Conservation (phyloP, 805 yeast genomes). For the Candida koratica region DNA sequence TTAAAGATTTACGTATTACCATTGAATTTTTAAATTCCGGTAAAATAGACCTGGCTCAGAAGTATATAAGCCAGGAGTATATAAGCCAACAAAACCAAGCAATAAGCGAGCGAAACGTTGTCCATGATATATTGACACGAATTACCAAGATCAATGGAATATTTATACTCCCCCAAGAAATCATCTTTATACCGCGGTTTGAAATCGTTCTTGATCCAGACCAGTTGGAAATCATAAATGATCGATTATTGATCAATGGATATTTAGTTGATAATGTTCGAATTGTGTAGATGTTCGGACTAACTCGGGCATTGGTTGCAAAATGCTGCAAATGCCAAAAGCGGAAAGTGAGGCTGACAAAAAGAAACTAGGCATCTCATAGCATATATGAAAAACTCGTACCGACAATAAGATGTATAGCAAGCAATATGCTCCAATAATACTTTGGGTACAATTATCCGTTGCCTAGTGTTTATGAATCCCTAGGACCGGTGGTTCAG, state of each 20-base stretch:
- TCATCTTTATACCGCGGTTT: conserved; percentile 7
- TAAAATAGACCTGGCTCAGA: conserved; percentile 30
- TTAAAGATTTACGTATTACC: conserved; percentile 41
- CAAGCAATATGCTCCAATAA: no score
- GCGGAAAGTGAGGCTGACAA: no score
- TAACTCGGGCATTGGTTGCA: no score
- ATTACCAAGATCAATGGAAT: conserved; percentile 33
- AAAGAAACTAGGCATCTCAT: no score
- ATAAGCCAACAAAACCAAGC: conserved; percentile 11
- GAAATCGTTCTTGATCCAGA: conserved; percentile 1
- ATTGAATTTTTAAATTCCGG: conserved; percentile 45
- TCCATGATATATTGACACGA: conserved; percentile 20
- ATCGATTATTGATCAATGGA: conserved; percentile 11
- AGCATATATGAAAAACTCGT: no score
- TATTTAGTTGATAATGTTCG: conserved; percentile 14
- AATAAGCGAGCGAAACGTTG: not conserved
- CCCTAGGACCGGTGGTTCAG: no score
- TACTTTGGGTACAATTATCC: no score
- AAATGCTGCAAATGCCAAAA: no score
- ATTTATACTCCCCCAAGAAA: conserved; percentile 17
- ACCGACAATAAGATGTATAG: no score
- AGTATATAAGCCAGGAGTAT: conserved; percentile 12
- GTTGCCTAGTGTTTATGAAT: no score
- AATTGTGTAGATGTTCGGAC: not conserved
- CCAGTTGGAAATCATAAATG: not conserved